Percentiles rank a stretch among this genome's conserved stretches.
phyloP scores from a whole-genome alignment of 768 basidiomycete genomes.

The Pleurotus pulmonarius region DNA sequence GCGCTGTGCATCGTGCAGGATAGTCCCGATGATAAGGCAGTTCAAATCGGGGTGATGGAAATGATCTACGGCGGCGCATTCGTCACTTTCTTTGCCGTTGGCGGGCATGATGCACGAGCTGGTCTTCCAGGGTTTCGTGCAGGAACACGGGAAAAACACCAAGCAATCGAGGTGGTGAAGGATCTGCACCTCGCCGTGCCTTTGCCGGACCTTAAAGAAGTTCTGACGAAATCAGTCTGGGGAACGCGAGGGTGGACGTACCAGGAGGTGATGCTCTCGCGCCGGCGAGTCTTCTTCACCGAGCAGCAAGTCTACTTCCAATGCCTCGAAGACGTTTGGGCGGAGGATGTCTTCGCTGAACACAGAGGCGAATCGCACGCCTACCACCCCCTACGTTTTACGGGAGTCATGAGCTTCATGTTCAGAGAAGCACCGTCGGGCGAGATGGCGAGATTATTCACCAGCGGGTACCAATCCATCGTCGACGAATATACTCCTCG shows the following conservation, averaged over 20 bases:
- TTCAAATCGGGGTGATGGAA: not conserved
- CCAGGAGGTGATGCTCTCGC: not conserved
- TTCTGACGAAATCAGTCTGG: not conserved
- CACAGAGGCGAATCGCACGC: not conserved
- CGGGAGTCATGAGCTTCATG: not conserved
- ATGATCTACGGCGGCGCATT: not conserved
- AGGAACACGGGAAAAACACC: not conserved
- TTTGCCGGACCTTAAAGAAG: not conserved
- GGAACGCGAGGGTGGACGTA: not conserved
- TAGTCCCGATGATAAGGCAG: not conserved
- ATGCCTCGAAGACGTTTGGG: not conserved
- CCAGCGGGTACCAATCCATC: not conserved
- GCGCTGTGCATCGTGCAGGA: not conserved
- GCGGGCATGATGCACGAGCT: not conserved
- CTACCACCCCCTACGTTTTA: not conserved
- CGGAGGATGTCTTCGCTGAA: not conserved
- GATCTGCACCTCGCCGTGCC: slow-evolving; percentile 1
- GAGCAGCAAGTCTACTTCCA: not conserved
- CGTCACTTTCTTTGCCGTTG: not conserved
- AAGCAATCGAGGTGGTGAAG: not conserved
- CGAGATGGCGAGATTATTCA: not conserved
- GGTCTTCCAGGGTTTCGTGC: not conserved
- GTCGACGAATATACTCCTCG: not conserved
- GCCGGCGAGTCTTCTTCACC: not conserved
- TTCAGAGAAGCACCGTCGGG: not conserved